phyloP scores from a whole-genome alignment of 2,329 filamentous ascomycete species.

The Aspergillus sp. region DNA sequence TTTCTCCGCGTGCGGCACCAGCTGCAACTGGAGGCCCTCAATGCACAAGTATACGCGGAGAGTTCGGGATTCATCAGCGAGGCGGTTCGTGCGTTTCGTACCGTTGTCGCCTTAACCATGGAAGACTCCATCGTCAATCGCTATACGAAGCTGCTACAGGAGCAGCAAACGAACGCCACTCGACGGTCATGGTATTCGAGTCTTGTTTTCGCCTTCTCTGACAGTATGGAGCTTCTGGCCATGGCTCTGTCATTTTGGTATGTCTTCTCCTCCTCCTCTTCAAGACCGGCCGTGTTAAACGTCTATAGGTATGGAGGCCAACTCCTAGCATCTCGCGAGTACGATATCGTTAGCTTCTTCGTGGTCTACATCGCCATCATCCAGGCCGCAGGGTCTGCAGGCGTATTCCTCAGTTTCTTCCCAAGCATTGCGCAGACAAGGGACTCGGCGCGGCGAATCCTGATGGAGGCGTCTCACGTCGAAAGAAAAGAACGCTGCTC shows the following conservation, averaged over 20 bases:
- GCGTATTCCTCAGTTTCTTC: conserved; percentile 58
- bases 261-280: neutral
- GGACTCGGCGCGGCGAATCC: conserved; percentile 38
- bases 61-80: conserved; percentile 74
- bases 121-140: conserved; percentile 64
- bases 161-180: conserved; percentile 60
- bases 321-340: conserved; percentile 56
- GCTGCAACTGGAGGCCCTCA: conserved; percentile 66
- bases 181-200: conserved; percentile 62
- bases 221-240: conserved; percentile 51
- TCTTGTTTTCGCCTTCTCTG: conserved; percentile 58
- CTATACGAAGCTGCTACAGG: conserved; percentile 59
- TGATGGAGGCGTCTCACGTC: conserved; percentile 9
- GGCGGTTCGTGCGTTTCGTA: conserved; percentile 70
- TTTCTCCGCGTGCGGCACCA: conserved; percentile 60
- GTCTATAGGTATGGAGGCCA: conserved; percentile 60
- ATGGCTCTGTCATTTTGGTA: conserved; percentile 63
- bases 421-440: conserved; percentile 9
- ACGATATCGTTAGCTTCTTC: conserved; percentile 51
- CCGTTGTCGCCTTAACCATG: conserved; percentile 68
- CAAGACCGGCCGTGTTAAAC: neutral
- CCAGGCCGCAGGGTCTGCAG: conserved; percentile 66
- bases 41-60: conserved; percentile 65
- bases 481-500: too few species aligned
- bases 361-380: conserved; percentile 66